Percentiles rank a stretch among this genome's conserved stretches.
Conservation (phyloP, 2,329 filamentous ascomycete genomes). For the Fusarium anguioides region DNA sequence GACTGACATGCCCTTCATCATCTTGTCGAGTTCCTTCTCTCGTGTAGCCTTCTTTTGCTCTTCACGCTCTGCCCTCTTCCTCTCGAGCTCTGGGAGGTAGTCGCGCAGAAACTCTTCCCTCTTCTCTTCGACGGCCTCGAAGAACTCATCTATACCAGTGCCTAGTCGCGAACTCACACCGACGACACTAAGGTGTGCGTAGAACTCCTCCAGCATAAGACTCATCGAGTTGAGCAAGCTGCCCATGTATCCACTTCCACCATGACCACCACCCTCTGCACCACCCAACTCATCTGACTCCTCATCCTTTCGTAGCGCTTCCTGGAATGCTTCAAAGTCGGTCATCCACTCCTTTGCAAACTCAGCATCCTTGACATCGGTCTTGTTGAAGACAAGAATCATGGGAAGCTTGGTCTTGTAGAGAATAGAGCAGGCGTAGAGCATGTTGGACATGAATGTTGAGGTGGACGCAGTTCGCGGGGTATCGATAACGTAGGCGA, state of each 20-base stretch:
- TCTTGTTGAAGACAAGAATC: constrained; percentile 99
- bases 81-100: constrained; percentile 92
- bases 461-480: constrained; percentile 91
- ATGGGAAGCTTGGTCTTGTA: constrained; percentile 99
- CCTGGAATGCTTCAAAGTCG: constrained; percentile 95
- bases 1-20: constrained; percentile 91
- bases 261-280: constrained; percentile 72
- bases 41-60: constrained; percentile 76
- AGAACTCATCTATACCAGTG: constrained; percentile 92
- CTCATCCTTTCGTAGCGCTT: constrained; percentile 83
- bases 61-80: constrained; percentile 78
- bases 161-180: constrained; percentile 94
- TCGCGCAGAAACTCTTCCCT: constrained; percentile 87
- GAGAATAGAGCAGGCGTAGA: constrained; percentile 97
- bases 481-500: constrained; percentile 98
- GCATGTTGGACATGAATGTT: constrained; percentile 99
- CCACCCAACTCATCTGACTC: constrained; percentile 80
- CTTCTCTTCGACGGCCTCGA: constrained; percentile 88
- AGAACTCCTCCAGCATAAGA: constrained; percentile 96
- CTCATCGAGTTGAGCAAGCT: constrained; percentile 98
- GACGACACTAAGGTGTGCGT: constrained; percentile 91
- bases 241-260: constrained; percentile 95
- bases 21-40: constrained; percentile 85
- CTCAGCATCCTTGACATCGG: constrained; percentile 88
- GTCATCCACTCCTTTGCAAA: constrained; percentile 99